Evolutionary conservation across 306 rosid species (phyloP).

Genomic region (Begonia peltatifolia): DNA sequence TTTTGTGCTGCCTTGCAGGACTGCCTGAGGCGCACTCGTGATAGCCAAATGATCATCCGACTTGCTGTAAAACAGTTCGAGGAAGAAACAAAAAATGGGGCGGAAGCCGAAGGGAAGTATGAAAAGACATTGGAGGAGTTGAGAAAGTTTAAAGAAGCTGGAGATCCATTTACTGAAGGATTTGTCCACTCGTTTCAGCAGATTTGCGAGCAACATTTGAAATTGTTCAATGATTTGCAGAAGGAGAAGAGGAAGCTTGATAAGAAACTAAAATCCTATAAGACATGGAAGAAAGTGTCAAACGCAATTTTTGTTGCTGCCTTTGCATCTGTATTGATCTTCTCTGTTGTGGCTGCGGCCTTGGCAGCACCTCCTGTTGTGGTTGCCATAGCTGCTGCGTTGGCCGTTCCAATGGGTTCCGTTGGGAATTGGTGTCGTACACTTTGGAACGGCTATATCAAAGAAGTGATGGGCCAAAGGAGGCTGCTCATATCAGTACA

Average conservation of each 20-base stretch:
- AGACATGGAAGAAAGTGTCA: conserved; percentile 55
- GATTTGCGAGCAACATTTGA: conserved; percentile 50
- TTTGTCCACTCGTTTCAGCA: conserved; percentile 58
- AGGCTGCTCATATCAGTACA: conserved; percentile 52
- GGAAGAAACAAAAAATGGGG: conserved; percentile 34
- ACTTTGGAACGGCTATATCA: conserved; percentile 47
- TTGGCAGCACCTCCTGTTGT: conserved; percentile 69
- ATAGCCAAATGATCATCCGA: conserved; percentile 52
- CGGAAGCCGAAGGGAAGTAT: conserved; percentile 11
- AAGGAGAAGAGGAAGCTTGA: conserved; percentile 51
- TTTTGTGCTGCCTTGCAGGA: conserved; percentile 79
- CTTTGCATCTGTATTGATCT: conserved; percentile 59
- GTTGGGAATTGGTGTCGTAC: conserved; percentile 87
- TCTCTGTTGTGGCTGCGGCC: conserved; percentile 91
- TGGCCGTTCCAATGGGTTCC: conserved; percentile 66
- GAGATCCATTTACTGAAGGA: conserved; percentile 69
- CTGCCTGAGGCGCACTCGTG: conserved; percentile 61
- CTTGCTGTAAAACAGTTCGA: conserved; percentile 72
- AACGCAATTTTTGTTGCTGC: conserved; percentile 57
- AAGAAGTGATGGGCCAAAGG: conserved; percentile 31
- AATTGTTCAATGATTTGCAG: conserved; percentile 14
- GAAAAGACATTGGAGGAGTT: conserved; percentile 42
- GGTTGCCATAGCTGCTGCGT: conserved; percentile 55
- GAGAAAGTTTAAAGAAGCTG: conserved; percentile 55
- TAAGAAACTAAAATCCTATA: conserved; percentile 49